These are phyloP conservation scores for Eucalyptus curtisii DNA, from an alignment of 345 rosid species.

Conservation along the genomic window DNA sequence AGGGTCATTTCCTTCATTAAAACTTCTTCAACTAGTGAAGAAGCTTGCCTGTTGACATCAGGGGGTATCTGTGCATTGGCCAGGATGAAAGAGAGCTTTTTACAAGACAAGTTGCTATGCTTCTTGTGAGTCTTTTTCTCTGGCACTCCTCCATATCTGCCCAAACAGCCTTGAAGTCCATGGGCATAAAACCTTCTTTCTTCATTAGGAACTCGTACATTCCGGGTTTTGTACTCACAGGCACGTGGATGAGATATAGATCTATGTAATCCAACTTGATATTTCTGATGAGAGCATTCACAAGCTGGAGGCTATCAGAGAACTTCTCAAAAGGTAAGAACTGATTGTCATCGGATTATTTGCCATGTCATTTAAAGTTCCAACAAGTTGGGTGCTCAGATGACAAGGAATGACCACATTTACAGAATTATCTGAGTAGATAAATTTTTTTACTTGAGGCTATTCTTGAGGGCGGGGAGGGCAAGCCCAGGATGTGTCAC, in stretches of 20 bases:
- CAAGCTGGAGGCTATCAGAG: not conserved
- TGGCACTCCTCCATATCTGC: conserved; percentile 70
- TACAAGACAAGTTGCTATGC: conserved; percentile 77
- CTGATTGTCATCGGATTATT: not conserved
- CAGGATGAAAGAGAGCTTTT: conserved; percentile 46
- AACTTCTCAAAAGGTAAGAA: not conserved
- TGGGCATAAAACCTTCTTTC: conserved; percentile 42
- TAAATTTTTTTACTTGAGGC: conserved; percentile 11
- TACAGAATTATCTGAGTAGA: not conserved
- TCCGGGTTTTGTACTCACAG: conserved; percentile 60
- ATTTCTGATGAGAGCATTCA: conserved; percentile 19
- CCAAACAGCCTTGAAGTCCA: conserved; percentile 63
- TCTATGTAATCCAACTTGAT: conserved; percentile 62
- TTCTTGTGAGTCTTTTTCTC: conserved; percentile 49
- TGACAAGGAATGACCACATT: not conserved
- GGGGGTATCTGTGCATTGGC: conserved; percentile 59
- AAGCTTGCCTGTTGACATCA: conserved; percentile 53
- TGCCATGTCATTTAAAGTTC: not conserved
- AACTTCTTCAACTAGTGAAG: not conserved
- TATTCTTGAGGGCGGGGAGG: conserved; percentile 25
- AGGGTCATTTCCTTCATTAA: not conserved
- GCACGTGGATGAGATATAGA: conserved; percentile 74
- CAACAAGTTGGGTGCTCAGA: not conserved
- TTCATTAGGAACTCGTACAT: conserved; percentile 49
- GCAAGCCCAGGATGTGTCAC: conserved; percentile 39